Conservation (phyloP, 345 rosid genomes). For the Erodium maritimum region DNA sequence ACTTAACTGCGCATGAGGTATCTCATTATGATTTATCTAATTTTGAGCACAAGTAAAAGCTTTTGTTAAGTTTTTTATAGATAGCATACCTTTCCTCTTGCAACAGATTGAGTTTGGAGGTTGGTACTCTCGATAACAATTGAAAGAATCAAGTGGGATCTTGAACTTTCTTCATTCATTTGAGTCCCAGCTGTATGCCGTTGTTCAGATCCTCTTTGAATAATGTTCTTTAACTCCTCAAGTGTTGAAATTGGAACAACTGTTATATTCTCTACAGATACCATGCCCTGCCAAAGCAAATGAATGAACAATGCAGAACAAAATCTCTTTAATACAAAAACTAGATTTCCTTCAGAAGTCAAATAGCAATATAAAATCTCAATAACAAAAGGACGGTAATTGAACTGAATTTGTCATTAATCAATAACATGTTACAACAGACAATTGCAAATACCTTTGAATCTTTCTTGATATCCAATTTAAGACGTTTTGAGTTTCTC, state of each 20-base stretch:
- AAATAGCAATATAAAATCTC: too few relatives aligned
- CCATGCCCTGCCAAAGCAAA: conserved; percentile 66
- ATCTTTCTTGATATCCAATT: conserved; percentile 88
- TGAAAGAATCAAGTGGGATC: conserved; percentile 89
- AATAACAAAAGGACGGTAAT: neutral
- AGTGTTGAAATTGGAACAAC: conserved; percentile 53
- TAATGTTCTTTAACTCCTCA: conserved; percentile 60
- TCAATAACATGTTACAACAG: neutral
- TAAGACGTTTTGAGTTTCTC: conserved; percentile 51
- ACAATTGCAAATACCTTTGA: conserved; percentile 40
- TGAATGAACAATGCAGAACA: conserved; percentile 6
- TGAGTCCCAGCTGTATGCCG: conserved; percentile 84
- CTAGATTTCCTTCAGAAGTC: too few relatives aligned
- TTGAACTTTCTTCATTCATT: conserved; percentile 94
- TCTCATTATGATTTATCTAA: conserved; percentile 6
- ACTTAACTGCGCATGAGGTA: conserved; percentile 48
- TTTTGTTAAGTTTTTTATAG: neutral
- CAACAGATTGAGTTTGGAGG: conserved; percentile 81
- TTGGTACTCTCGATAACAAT: conserved; percentile 81
- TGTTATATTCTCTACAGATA: conserved; percentile 75
- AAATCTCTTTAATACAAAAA: too few relatives aligned
- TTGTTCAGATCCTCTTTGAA: conserved; percentile 70
- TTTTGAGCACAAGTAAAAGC: neutral
- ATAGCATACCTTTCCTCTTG: conserved; percentile 79
- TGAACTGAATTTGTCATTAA: neutral